phyloP scores from a whole-genome alignment of 768 basidiomycete genomes.

The Mycena chlorophos region DNA sequence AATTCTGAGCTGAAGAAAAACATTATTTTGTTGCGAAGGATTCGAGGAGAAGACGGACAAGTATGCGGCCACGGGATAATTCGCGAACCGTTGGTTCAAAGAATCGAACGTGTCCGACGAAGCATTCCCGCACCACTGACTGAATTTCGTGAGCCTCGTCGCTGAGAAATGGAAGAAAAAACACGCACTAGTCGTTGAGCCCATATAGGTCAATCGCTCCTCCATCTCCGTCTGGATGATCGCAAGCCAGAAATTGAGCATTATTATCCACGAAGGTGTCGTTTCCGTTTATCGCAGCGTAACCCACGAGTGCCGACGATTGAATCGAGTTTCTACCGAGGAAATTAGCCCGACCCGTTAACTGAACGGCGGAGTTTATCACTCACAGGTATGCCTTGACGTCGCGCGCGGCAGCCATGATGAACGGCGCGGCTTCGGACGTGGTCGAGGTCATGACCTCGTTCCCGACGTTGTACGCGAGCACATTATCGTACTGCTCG shows the following conservation, averaged over 20 bases:
- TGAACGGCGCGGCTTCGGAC: conserved; percentile 57
- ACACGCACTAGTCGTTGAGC: conserved; percentile 78
- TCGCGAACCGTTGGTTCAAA: conserved; percentile 54
- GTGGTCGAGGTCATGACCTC: conserved; percentile 45
- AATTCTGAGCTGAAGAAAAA: conserved; percentile 14
- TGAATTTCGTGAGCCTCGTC: conserved; percentile 32
- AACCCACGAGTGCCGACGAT: conserved; percentile 73
- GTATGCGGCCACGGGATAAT: conserved; percentile 80
- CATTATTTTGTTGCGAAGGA: not conserved
- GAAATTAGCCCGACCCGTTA: conserved; percentile 5
- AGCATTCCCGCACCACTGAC: conserved; percentile 79
- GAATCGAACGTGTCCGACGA: conserved; percentile 57
- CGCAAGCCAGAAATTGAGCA: conserved; percentile 81
- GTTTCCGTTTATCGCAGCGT: conserved; percentile 80
- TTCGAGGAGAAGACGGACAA: conserved; percentile 77
- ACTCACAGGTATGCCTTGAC: conserved; percentile 60
- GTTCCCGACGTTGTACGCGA: conserved; percentile 73
- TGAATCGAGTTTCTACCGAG: conserved; percentile 56
- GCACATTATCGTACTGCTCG: conserved; percentile 64
- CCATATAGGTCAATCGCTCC: conserved; percentile 84
- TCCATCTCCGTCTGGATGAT: conserved; percentile 51
- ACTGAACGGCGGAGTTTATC: not conserved
- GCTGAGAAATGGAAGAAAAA: not conserved
- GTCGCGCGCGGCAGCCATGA: conserved; percentile 75
- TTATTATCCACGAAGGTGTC: conserved; percentile 61